Evolutionary conservation across 768 basidiomycete species (phyloP).

Genomic region (Phylloporus sp.): DNA sequence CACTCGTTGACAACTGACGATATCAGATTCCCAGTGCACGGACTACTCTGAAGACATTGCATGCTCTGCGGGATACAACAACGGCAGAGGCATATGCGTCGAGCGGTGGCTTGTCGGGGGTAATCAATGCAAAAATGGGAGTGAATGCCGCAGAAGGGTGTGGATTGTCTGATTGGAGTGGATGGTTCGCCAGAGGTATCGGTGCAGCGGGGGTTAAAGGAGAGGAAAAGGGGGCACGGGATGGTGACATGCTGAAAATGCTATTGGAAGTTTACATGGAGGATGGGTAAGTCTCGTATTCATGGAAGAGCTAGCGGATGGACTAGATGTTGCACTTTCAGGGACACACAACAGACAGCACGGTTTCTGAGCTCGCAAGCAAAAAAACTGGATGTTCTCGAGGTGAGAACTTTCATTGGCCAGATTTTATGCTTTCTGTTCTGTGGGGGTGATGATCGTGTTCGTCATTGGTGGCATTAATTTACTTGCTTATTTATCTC

Average conservation of each 20-base stretch:
- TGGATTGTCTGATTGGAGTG: constrained; percentile 37
- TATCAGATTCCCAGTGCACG: constrained; percentile 6
- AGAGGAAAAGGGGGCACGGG: constrained; percentile 39
- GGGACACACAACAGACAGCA: constrained; percentile 55
- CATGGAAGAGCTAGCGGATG: background rate
- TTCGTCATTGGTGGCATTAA: background rate
- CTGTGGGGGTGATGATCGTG: background rate
- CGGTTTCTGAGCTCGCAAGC: constrained; percentile 76
- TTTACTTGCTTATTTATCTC: background rate
- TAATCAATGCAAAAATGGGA: constrained; percentile 55
- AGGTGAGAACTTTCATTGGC: constrained; percentile 46
- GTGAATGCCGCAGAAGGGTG: constrained; percentile 51
- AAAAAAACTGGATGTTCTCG: constrained; percentile 66
- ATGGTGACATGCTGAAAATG: constrained; percentile 57
- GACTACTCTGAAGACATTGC: constrained; percentile 59
- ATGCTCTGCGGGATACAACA: constrained; percentile 62
- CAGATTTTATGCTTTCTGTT: background rate
- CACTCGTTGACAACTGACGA: background rate
- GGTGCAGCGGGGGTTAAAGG: constrained; percentile 37
- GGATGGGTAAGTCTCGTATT: constrained; percentile 51
- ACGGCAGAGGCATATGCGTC: constrained; percentile 87
- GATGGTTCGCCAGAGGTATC: constrained; percentile 45
- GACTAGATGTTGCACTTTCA: constrained; percentile 23
- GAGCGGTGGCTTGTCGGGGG: constrained; percentile 55
- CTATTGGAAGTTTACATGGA: constrained; percentile 80